Conservation (phyloP, 1,284 basidiomycete species). For the Vanrija sp. region DNA sequence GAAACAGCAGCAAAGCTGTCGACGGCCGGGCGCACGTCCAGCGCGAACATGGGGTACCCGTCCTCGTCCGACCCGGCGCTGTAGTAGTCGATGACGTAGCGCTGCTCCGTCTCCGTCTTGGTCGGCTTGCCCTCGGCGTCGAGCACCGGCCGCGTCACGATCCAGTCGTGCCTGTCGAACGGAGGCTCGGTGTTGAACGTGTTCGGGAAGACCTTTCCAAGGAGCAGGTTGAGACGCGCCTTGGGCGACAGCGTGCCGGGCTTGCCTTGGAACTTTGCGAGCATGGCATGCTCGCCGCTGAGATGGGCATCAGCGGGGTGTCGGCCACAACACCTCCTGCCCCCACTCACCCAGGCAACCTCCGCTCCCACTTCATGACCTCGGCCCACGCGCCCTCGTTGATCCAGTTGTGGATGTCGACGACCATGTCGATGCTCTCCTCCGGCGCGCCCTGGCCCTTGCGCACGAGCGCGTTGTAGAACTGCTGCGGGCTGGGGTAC, state of each 20-base stretch:
- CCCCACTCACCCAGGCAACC: conserved; percentile 51
- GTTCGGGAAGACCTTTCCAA: conserved; percentile 81
- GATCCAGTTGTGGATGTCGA: conserved; percentile 95
- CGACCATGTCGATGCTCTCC: conserved; percentile 94
- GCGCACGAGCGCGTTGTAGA: conserved; percentile 93
- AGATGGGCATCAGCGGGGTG: not conserved
- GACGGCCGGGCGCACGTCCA: conserved; percentile 86
- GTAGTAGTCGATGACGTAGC: conserved; percentile 97
- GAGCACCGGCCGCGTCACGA: conserved; percentile 65
- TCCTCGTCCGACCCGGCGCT: conserved; percentile 77
- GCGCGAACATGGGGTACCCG: conserved; percentile 83
- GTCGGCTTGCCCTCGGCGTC: conserved; percentile 57
- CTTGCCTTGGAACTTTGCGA: conserved; percentile 82
- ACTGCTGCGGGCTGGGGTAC: conserved; percentile 97
- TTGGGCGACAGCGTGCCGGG: conserved; percentile 79
- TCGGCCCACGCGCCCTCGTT: conserved; percentile 97
- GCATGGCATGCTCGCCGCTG: conserved; percentile 56
- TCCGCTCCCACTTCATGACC: conserved; percentile 88
- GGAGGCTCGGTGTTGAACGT: conserved; percentile 85
- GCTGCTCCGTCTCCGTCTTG: conserved; percentile 52
- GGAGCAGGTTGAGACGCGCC: conserved; percentile 76
- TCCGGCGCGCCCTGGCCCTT: conserved; percentile 99
- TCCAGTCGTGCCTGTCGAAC: conserved; percentile 99
- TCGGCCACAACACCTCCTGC: not conserved
- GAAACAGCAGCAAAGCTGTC: conserved; percentile 71